phyloP scores from a whole-genome alignment of 1,139 yeast genomes.

The Zygoascus hellenicus region DNA sequence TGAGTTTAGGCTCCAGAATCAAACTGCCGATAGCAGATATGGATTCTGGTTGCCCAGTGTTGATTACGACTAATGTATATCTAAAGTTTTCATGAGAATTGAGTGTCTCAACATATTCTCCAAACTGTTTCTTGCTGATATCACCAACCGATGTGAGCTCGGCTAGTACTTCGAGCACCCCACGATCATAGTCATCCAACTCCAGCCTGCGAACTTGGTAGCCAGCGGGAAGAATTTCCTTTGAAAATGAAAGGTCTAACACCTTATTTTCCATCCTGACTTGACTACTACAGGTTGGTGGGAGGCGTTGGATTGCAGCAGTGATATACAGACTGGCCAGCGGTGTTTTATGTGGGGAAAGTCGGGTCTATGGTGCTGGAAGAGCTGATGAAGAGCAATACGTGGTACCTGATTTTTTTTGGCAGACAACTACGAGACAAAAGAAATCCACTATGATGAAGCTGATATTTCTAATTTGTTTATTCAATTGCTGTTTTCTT shows the following conservation, averaged over 20 bases:
- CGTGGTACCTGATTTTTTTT: too few relatives aligned
- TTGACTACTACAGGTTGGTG: background rate
- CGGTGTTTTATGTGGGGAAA: too few relatives aligned
- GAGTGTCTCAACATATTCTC: constrained; percentile 36
- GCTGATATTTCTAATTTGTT: too few relatives aligned
- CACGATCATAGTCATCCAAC: constrained; percentile 39
- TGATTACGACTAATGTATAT: constrained; percentile 45
- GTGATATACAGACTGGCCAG: too few relatives aligned
- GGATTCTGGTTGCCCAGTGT: constrained; percentile 20
- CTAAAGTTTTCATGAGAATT: constrained; percentile 1
- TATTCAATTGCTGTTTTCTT: too few relatives aligned
- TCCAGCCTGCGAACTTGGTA: constrained; percentile 44
- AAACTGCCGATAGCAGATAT: constrained; percentile 36
- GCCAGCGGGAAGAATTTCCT: constrained; percentile 40
- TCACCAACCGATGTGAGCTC: constrained; percentile 55
- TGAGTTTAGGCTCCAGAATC: constrained; percentile 45
- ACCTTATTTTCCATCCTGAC: background rate
- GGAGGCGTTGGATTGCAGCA: too few relatives aligned
- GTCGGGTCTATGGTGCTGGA: too few relatives aligned
- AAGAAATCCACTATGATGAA: too few relatives aligned
- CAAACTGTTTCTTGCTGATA: constrained; percentile 38
- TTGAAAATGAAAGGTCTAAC: constrained; percentile 2
- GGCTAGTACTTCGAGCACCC: constrained; percentile 43
- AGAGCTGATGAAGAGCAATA: too few relatives aligned
- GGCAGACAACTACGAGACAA: too few relatives aligned